Percentiles rank a stretch among this genome's conserved stretches.
Conservation (phyloP, 2,329 filamentous ascomycete species). For the Pseudogymnoascus sp. region DNA sequence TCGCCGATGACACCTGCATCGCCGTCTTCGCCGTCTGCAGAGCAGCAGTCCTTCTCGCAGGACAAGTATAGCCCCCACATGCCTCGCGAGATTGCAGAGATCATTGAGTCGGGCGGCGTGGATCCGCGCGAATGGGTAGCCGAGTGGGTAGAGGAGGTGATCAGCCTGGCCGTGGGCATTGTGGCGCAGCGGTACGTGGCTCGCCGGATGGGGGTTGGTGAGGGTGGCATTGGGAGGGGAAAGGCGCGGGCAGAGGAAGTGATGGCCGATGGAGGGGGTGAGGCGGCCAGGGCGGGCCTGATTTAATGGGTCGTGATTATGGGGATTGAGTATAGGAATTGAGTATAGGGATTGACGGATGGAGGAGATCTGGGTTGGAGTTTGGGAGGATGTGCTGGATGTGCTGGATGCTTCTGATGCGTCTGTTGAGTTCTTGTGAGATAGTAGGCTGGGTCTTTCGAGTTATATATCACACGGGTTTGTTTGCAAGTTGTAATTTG, state of each 20-base stretch:
- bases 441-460: background rate
- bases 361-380: background rate
- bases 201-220: conserved; percentile 89
- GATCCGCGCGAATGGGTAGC: conserved; percentile 96
- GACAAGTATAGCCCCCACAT: conserved; percentile 41
- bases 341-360: background rate
- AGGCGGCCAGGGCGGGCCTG: conserved; percentile 50
- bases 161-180: conserved; percentile 71
- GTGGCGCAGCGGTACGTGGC: conserved; percentile 95
- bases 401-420: background rate
- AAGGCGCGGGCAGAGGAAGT: conserved; percentile 54
- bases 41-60: conserved; percentile 31
- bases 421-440: background rate
- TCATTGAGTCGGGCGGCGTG: conserved; percentile 67
- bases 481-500: background rate
- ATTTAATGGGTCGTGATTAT: background rate
- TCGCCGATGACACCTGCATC: conserved; percentile 46
- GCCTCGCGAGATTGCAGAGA: conserved; percentile 80
- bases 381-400: background rate
- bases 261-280: conserved; percentile 49
- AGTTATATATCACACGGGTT: conserved; percentile 8
- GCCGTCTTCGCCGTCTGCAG: conserved; percentile 22
- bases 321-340: background rate
- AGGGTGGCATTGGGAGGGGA: conserved; percentile 58
- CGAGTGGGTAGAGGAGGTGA: conserved; percentile 89